These are phyloP conservation scores for Lachnellula hyalina DNA, from an alignment of 2,329 filamentous ascomycete species.

Conservation along the genomic window DNA sequence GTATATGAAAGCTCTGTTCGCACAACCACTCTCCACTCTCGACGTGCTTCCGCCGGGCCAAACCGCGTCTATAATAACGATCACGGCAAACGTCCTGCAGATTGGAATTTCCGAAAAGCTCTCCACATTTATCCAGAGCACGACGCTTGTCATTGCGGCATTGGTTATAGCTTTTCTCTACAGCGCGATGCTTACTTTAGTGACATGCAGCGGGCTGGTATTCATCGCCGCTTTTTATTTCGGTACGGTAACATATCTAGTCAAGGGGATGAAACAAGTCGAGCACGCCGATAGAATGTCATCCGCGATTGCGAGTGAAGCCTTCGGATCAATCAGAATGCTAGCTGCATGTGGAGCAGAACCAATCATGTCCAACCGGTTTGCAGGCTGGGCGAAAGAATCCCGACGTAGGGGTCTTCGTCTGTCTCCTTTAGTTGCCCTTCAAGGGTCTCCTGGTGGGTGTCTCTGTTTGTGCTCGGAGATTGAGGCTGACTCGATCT, in stretches of 20 bases:
- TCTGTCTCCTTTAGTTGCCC: constrained; percentile 44
- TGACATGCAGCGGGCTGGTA: constrained; percentile 49
- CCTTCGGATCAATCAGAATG: constrained; percentile 53
- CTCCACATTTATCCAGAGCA: constrained; percentile 51
- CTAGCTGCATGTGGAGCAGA: constrained; percentile 56
- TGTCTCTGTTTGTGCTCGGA: neutral
- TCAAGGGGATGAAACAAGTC: constrained; percentile 43
- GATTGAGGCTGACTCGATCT: neutral
- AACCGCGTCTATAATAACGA: constrained; percentile 59
- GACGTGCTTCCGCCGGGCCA: constrained; percentile 59
- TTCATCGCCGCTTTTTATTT: constrained; percentile 47
- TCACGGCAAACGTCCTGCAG: constrained; percentile 58
- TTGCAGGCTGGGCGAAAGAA: constrained; percentile 47
- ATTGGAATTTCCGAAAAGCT: constrained; percentile 59
- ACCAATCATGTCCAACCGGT: constrained; percentile 44
- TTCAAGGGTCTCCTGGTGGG: constrained; percentile 43
- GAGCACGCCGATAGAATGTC: constrained; percentile 47
- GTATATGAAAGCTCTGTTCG: constrained; percentile 59
- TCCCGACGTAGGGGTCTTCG: constrained; percentile 37
- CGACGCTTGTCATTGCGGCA: constrained; percentile 47
- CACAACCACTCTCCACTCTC: constrained; percentile 61
- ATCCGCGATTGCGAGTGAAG: constrained; percentile 52
- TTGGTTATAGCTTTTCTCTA: constrained; percentile 49
- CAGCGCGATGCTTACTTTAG: constrained; percentile 54
- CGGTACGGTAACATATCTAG: constrained; percentile 47